phyloP scores from a whole-genome alignment of 2,329 filamentous ascomycete genomes.

The Cladosporium sp. region DNA sequence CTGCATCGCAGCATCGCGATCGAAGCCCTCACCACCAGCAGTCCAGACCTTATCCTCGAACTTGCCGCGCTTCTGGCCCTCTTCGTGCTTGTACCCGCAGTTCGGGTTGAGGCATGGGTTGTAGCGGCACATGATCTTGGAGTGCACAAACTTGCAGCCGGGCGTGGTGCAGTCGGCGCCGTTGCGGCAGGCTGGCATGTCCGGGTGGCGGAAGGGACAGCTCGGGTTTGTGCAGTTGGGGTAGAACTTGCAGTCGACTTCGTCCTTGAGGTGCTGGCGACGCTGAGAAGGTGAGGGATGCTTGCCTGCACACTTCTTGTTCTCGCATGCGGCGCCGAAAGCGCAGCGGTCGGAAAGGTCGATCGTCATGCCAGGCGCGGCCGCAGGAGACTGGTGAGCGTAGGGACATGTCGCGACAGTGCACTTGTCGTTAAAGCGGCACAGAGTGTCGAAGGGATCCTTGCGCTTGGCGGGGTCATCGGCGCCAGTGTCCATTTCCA shows the following conservation, averaged over 20 bases:
- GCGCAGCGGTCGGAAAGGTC: slow-evolving; percentile 78
- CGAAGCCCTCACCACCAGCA: slow-evolving; percentile 45
- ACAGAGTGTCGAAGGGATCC: slow-evolving; percentile 61
- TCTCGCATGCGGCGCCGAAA: slow-evolving; percentile 91
- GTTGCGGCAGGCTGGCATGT: slow-evolving; percentile 83
- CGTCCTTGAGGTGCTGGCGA: slow-evolving; percentile 68
- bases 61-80: slow-evolving; percentile 77
- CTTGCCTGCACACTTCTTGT: slow-evolving; percentile 84
- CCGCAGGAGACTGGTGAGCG: slow-evolving; percentile 90
- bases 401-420: slow-evolving; percentile 87
- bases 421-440: slow-evolving; percentile 86
- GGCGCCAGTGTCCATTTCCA: slow-evolving; percentile 27
- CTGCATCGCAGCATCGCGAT: slow-evolving; percentile 16
- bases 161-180: slow-evolving; percentile 79
- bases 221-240: slow-evolving; percentile 84
- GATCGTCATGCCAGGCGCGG: slow-evolving; percentile 69
- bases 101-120: slow-evolving; percentile 85
- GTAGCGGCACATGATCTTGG: slow-evolving; percentile 80
- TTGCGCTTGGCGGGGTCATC: slow-evolving; percentile 15
- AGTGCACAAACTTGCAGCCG: slow-evolving; percentile 87
- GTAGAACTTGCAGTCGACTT: slow-evolving; percentile 85
- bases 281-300: slow-evolving; percentile 88
- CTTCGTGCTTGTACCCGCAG: slow-evolving; percentile 85
- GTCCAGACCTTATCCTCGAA: slow-evolving; percentile 93
- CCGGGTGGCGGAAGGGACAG: slow-evolving; percentile 86